These are phyloP conservation scores for Thalassiosira sp. DNA, from an alignment of 352 stramenopile species.

Conservation along the genomic window DNA sequence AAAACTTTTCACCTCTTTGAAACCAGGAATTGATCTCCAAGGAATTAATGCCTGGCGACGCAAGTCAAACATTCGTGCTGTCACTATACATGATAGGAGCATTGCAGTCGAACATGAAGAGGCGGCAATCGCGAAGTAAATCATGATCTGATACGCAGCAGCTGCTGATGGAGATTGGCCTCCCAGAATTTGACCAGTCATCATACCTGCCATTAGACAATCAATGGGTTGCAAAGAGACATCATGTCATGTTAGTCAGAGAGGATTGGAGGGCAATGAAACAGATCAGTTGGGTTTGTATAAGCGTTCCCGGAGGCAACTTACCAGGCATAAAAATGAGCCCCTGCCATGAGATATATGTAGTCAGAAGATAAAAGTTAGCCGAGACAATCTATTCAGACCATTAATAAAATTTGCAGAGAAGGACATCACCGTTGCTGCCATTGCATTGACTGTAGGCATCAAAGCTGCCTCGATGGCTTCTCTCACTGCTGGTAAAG, in stretches of 20 bases:
- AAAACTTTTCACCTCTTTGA: no score
- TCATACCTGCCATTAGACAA: slow-evolving; percentile 67
- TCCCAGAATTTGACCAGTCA: slow-evolving; percentile 80
- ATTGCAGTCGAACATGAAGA: no score
- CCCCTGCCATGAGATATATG: slow-evolving; percentile 3
- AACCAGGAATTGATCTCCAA: no score
- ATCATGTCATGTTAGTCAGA: background rate
- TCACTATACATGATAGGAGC: no score
- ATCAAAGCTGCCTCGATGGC: slow-evolving; percentile 56
- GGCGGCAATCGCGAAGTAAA: slow-evolving; percentile 73
- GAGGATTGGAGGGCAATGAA: no score
- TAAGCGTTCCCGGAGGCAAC: slow-evolving; percentile 18
- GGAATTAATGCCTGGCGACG: no score
- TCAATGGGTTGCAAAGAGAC: background rate
- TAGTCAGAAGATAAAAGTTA: background rate
- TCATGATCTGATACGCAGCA: slow-evolving; percentile 72
- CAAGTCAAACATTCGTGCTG: no score
- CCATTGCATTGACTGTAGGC: slow-evolving; percentile 74
- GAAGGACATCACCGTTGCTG: slow-evolving; percentile 48
- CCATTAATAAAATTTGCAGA: background rate
- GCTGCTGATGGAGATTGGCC: slow-evolving; percentile 52
- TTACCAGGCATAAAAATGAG: slow-evolving; percentile 43
- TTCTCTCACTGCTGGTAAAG: slow-evolving; percentile 42
- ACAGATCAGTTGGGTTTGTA: background rate
- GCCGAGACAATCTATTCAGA: background rate